Evolutionary conservation across 768 basidiomycete genomes (phyloP), one percentile per base, ranked within the genome.

Genomic region (Albatrellus ellisii): DNA sequence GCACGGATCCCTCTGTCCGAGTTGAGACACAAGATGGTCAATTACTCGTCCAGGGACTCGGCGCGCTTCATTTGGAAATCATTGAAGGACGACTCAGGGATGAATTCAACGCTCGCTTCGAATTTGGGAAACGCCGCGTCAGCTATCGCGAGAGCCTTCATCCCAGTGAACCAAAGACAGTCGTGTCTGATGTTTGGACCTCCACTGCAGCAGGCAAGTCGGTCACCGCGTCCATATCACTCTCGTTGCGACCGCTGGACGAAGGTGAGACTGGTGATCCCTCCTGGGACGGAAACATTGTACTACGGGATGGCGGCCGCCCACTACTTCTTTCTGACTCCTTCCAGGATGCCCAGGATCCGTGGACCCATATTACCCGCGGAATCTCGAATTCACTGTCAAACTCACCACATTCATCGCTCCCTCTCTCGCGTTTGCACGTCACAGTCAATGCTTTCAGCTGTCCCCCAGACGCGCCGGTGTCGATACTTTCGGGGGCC

Each of bases 1-100:
- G 88, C n/a, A 90, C 89, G 1, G 88, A 91, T 54, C 88, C 88
- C n/a, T 89, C 86, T 0, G 73, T 89, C 22, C 78, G 89, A 15
- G 66, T 78, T 24, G 88, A 89, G 41, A 62, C 65, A 2, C 78
- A 84, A 42, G 88, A 91, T 49, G 88, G 86, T 1, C 88, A 91
- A 52, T 64, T 87, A 26, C 68, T 91, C 24, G 69, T 87, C 1
- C 84, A 90, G 50, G 87, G 87, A 2, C 73, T 91, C 31, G 88
- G 88, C 11, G 75, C 82, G 24, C 68, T 91, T 10, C 88, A 91
- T 54, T 70, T 91, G n/a, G 88, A 91, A 58, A 89, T 91, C 42
- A 69, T 89, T 8, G 84, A 86, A 59, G 73, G 77, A n/a, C 71
- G 89, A 32, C 63, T 91, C 21, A 69, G 66, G 41, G 77, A 85